Conservation (phyloP, 306 rosid species). For the Urtica urens region DNA sequence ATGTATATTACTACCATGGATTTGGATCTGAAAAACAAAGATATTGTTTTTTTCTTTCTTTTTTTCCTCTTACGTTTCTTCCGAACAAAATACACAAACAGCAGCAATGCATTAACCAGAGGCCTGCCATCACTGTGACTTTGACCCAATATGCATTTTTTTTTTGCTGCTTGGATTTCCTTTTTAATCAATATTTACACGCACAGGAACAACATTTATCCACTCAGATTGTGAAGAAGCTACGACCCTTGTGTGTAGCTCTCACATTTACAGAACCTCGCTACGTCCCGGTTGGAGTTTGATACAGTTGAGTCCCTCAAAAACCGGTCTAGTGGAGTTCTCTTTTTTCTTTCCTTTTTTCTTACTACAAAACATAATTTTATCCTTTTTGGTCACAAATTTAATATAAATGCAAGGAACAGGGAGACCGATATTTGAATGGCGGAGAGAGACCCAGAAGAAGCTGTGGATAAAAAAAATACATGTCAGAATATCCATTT, state of each 20-base stretch:
- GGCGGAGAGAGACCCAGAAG: constrained; percentile 29
- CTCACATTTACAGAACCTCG: constrained; percentile 40
- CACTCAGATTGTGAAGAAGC: constrained; percentile 38
- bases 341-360: too few relatives aligned
- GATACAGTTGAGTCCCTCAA: constrained; percentile 21
- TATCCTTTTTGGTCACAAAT: constrained; percentile 21
- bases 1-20: too few relatives aligned
- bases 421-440: constrained; percentile 30
- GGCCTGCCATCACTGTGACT: constrained; percentile 85
- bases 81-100: constrained; percentile 47
- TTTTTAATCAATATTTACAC: constrained; percentile 66
- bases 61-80: constrained; percentile 44
- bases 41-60: constrained; percentile 6
- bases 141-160: constrained; percentile 75
- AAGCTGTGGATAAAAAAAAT: too few relatives aligned
- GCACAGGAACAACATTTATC: constrained; percentile 40
- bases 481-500: too few relatives aligned
- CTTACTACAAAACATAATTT: constrained; percentile 12
- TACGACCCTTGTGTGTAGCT: constrained; percentile 43
- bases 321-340: constrained; percentile 3
- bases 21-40: constrained; percentile 17
- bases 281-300: constrained; percentile 21
- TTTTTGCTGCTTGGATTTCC: constrained; percentile 29
- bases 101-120: constrained; percentile 46
- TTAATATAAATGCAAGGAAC: constrained; percentile 32